Evolutionary conservation across 2,329 filamentous ascomycete species (phyloP), one percentile per base, ranked within the genome.

Genomic region (Alternaria arborescens): DNA sequence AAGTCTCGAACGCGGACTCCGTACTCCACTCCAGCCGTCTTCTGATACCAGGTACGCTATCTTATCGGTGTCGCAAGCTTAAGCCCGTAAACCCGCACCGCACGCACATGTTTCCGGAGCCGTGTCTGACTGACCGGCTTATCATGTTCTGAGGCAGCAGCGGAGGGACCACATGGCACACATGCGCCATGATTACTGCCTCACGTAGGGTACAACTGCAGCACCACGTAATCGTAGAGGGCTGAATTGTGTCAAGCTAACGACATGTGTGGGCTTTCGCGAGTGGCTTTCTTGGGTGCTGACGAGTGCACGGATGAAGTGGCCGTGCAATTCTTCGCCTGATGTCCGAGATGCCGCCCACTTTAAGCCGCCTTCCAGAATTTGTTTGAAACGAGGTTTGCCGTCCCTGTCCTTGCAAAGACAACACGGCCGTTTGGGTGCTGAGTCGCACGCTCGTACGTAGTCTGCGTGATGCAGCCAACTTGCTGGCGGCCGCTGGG

Each of bases 171-270:
- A 47, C 22, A 50, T 51, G 52, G 55, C 52, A 54, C 40, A 60
- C 52, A 52, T 47, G 57, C 50, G 40, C 51, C 41, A 42, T 42
- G 51, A 53, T 43, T 34, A 43, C 52, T 42, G 52, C 53, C 24
- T 56, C 36, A 44, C 24, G 61, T 66, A 66, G 65, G 66, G 62
- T 52, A 52, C 54, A 51, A 30, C 48, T 55, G 52, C 48, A 56
- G 50, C 52, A 40, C 60, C 55, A 62, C 62, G 64, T 70, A 67
- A 69, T 67, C 60, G 40, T 40, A 54, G 34, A 61, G 41, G 65
- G 65, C 63, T 64, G 46, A 63, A 55, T 46, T 38, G 51, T 34
- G 42, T 22, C 40, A 28, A 38, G 28, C 44, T 48, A 30, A 60
- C 50, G 51, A 32, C 38, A 55, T 48, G 26, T 50, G 55, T 52